Evolutionary conservation across 2,329 filamentous ascomycete genomes (phyloP), one percentile per base, ranked within the genome.

Genomic region (Scedosporium dehoogii): DNA sequence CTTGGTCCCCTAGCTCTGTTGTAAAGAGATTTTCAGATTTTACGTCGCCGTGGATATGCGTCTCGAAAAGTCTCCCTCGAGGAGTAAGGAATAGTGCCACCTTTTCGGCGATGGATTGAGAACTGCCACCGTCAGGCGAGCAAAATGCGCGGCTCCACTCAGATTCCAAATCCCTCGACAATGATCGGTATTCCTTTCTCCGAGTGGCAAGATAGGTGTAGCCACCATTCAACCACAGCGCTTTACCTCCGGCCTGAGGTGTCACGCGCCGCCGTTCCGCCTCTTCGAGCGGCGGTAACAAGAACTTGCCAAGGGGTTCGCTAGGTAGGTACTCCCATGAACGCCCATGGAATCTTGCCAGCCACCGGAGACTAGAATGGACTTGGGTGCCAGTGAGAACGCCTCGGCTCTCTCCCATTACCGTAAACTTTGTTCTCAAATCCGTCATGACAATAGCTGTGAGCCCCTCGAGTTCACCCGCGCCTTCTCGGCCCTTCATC

Each of bases 11-110:
- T 0, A 69, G 66, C 0, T 68, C 63, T 0, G 75, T 84, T 0
- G 82, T 83, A 67, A 88, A 88, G 6, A 89, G 76, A 63, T 89
- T 89, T 66, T 88, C 85, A 0, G 83, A 86, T 70, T 89, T 89
- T 60, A 88, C 85, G 63, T 89, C 86, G 6, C 86, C 86, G 67
- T 89, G 86, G 6, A 89, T 82, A 16, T 84, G 77, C 0, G 85
- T 85, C 65, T 87, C 78, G 1, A 77, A 75, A 0, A 73, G 62
- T 14, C 77, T 70, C 6, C 76, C 77, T 4, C 68, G 70, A 0
- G 82, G 81, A 0, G 75, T 76, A 12, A 86, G 72, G 12, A 83
- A 76, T 0, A 71, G 65, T 1, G 85, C 84, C 3, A 78, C 83
- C 64, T 79, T 70, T 65, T 87, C 81, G 0, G 84, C 79, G 0